These are phyloP conservation scores for Rhododendron mucronatum DNA, from an alignment of 148 eudicot genomes.

Conservation along the genomic window DNA sequence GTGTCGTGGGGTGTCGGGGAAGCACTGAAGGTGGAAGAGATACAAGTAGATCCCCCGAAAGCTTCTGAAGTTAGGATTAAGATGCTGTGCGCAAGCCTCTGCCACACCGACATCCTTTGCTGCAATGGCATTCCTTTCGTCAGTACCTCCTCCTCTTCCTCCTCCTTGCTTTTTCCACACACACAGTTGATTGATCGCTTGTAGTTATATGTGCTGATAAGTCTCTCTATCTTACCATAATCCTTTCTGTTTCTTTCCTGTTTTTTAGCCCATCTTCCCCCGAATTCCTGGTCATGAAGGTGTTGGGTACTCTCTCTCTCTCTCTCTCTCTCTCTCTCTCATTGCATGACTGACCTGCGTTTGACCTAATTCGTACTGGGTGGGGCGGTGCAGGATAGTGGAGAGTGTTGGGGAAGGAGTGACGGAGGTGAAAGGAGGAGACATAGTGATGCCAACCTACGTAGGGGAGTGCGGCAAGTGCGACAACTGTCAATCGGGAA, in stretches of 20 bases:
- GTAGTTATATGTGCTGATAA: background rate
- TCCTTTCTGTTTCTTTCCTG: background rate
- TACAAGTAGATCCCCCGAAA: constrained; percentile 42
- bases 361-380: no score
- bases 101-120: constrained; percentile 45
- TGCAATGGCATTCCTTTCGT: constrained; percentile 29
- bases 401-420: constrained; percentile 52
- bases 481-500: constrained; percentile 27
- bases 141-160: background rate
- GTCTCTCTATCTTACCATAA: background rate
- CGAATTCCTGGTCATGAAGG: constrained; percentile 56
- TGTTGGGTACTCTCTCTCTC: constrained; percentile 38
- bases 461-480: constrained; percentile 44
- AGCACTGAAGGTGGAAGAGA: constrained; percentile 36
- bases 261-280: constrained; percentile 36
- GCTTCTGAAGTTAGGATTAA: constrained; percentile 34
- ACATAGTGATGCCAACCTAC: constrained; percentile 36
- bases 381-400: constrained; percentile 29
- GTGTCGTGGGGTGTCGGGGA: constrained; percentile 25
- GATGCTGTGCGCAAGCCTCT: constrained; percentile 42
- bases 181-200: background rate
- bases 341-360: background rate
- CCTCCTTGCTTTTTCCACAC: background rate
- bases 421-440: constrained; percentile 29
- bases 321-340: background rate